Evolutionary conservation across 208 protist genomes (phyloP).

Genomic region (Leishmania amazonensis): DNA sequence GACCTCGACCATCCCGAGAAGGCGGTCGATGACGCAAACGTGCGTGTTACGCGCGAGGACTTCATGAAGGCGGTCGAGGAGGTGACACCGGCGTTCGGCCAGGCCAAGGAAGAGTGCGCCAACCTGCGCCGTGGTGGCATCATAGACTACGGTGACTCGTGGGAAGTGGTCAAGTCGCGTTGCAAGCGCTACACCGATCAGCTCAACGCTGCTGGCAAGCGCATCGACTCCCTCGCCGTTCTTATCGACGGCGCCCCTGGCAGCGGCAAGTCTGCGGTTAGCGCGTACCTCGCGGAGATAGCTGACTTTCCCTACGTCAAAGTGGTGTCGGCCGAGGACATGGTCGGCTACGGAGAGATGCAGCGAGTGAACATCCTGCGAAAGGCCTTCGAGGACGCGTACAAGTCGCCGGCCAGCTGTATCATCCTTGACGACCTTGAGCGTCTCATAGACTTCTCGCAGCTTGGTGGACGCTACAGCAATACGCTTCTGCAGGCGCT

Average conservation of each 20-base stretch:
- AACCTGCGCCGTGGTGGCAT: slow-evolving; percentile 92
- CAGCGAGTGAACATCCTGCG: slow-evolving; percentile 93
- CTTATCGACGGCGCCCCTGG: slow-evolving; percentile 93
- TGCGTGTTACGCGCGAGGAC: slow-evolving; percentile 74
- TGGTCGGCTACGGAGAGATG: slow-evolving; percentile 93
- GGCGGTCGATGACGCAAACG: slow-evolving; percentile 50
- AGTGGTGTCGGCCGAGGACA: slow-evolving; percentile 93
- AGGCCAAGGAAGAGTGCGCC: slow-evolving; percentile 91
- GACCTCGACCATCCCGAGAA: slow-evolving; percentile 78
- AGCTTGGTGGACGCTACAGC: slow-evolving; percentile 98
- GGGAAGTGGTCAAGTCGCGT: slow-evolving; percentile 61
- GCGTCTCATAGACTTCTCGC: slow-evolving; percentile 96
- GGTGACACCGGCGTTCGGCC: slow-evolving; percentile 97
- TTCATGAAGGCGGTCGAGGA: slow-evolving; percentile 85
- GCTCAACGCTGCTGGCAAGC: slow-evolving; percentile 74
- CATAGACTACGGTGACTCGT: slow-evolving; percentile 91
- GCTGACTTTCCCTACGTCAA: slow-evolving; percentile 97
- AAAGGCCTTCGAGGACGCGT: slow-evolving; percentile 99
- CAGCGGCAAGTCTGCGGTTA: slow-evolving; percentile 97
- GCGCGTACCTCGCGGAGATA: slow-evolving; percentile 89
- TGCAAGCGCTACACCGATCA: slow-evolving; percentile 80
- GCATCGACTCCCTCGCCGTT: slow-evolving; percentile 93
- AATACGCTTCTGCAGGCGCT: slow-evolving; percentile 98
- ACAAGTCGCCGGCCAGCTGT: slow-evolving; percentile 95
- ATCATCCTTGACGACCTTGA: slow-evolving; percentile 99